Percentiles rank a stretch among this genome's conserved stretches.
phyloP scores from a whole-genome alignment of 371 early-diverging fungal species.

The Globomyces sp. region DNA sequence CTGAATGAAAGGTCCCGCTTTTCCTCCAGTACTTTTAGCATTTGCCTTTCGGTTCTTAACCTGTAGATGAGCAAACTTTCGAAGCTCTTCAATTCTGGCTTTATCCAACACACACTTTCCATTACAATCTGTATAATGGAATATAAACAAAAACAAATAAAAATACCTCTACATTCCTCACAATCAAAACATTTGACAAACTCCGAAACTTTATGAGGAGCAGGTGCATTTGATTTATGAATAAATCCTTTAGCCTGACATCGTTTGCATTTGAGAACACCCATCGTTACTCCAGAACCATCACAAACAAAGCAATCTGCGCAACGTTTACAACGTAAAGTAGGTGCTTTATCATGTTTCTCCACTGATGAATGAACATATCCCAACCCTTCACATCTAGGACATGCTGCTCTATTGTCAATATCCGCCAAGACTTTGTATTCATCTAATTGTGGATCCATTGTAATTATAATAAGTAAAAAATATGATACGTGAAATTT shows the following conservation, averaged over 20 bases:
- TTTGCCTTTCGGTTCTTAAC: background rate
- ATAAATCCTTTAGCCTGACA: slow-evolving; percentile 7
- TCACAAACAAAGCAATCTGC: slow-evolving; percentile 23
- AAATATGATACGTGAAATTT: too few relatives aligned
- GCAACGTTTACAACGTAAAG: slow-evolving; percentile 38
- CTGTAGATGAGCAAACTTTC: background rate
- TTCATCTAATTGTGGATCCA: slow-evolving; percentile 18
- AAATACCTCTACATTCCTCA: background rate
- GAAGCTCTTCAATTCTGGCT: slow-evolving; percentile 9
- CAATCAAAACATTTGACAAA: slow-evolving; percentile 13
- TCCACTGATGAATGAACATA: slow-evolving; percentile 33
- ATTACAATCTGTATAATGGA: background rate
- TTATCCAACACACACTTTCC: slow-evolving; percentile 17
- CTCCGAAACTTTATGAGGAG: slow-evolving; percentile 2
- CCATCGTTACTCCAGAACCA: slow-evolving; percentile 12
- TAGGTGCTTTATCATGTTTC: slow-evolving; percentile 34
- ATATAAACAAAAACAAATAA: too few relatives aligned
- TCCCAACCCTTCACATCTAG: slow-evolving; percentile 40
- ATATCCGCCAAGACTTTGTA: slow-evolving; percentile 34
- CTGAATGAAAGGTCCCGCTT: background rate
- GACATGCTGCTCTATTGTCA: slow-evolving; percentile 39
- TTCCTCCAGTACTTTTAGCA: background rate
- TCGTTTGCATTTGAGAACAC: slow-evolving; percentile 7
- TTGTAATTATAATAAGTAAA: background rate
- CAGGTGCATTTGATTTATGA: slow-evolving; percentile 7